These are phyloP conservation scores for Circinella minor DNA, from an alignment of 371 early-diverging fungal genomes.

Conservation along the genomic window DNA sequence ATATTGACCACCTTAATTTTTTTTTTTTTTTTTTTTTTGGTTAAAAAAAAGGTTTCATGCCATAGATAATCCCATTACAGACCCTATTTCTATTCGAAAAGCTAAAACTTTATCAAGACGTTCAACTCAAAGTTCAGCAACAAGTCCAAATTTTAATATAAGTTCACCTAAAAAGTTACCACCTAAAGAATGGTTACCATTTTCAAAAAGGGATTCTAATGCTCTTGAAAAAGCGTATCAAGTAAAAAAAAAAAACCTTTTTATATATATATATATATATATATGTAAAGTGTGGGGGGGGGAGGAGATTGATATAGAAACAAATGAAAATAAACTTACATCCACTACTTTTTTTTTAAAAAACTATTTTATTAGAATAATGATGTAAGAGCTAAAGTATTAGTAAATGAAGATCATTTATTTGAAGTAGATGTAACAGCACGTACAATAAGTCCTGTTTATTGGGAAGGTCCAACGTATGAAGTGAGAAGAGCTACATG, in stretches of 20 bases:
- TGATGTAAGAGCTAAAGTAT: slow-evolving; percentile 40
- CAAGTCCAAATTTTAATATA: neutral
- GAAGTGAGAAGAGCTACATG: slow-evolving; percentile 84
- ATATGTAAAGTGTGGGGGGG: too few relatives aligned
- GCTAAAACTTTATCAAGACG: slow-evolving; percentile 14
- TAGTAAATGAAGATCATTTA: slow-evolving; percentile 77
- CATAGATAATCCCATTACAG: slow-evolving; percentile 26
- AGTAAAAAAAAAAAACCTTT: slow-evolving; percentile 20
- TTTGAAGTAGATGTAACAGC: slow-evolving; percentile 79
- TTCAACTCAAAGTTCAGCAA: neutral
- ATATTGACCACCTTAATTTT: too few relatives aligned
- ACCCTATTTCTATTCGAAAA: slow-evolving; percentile 27
- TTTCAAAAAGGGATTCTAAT: slow-evolving; percentile 62
- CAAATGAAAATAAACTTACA: too few relatives aligned
- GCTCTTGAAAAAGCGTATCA: slow-evolving; percentile 63
- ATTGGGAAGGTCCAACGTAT: slow-evolving; percentile 84
- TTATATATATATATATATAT: too few relatives aligned
- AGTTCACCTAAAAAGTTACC: slow-evolving; percentile 19
- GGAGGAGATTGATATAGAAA: too few relatives aligned
- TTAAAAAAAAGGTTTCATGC: slow-evolving; percentile 25
- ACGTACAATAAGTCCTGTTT: slow-evolving; percentile 75
- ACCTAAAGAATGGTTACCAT: slow-evolving; percentile 63
- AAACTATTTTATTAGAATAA: slow-evolving; percentile 20
- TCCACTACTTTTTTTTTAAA: neutral
- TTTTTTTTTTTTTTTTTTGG: neutral